phyloP scores from a whole-genome alignment of 371 early-diverging fungal genomes.

The Mortierella sp. region DNA sequence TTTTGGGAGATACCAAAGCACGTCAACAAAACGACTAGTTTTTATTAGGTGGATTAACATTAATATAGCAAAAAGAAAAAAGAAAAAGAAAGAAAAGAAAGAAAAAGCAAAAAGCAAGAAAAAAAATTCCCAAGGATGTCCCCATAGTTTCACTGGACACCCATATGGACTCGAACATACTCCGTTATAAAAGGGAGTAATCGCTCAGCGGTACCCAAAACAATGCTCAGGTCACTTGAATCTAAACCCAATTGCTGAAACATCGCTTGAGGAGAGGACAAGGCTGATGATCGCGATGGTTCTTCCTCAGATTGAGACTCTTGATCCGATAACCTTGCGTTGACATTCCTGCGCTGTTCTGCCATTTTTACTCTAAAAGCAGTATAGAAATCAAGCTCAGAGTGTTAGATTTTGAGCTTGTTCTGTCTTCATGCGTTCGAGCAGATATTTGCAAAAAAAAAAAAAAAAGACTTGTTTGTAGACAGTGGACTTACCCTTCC shows the following conservation, averaged over 20 bases:
- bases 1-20: too few species aligned
- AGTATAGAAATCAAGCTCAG: not conserved
- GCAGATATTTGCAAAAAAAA: not conserved
- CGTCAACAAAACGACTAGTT: not conserved
- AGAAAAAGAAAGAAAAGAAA: not conserved
- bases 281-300: not conserved
- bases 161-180: constrained; percentile 53
- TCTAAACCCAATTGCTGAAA: constrained; percentile 44
- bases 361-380: constrained; percentile 35
- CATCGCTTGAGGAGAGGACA: constrained; percentile 21
- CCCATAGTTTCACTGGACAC: constrained; percentile 18
- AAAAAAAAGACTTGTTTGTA: too few species aligned
- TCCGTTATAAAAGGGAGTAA: constrained; percentile 65
- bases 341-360: constrained; percentile 28
- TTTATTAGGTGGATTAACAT: not conserved
- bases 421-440: too few species aligned
- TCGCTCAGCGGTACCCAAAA: constrained; percentile 69
- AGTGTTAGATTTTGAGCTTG: too few species aligned
- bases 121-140: not conserved
- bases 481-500: constrained; percentile 62
- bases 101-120: constrained; percentile 1
- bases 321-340: not conserved
- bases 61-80: not conserved
- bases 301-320: constrained; percentile 23
- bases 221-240: constrained; percentile 64